Percentiles rank a stretch among this genome's conserved stretches.
Evolutionary conservation across 495 filamentous ascomycete species (phyloP).

Genomic region (Corynascus novoguineensis): DNA sequence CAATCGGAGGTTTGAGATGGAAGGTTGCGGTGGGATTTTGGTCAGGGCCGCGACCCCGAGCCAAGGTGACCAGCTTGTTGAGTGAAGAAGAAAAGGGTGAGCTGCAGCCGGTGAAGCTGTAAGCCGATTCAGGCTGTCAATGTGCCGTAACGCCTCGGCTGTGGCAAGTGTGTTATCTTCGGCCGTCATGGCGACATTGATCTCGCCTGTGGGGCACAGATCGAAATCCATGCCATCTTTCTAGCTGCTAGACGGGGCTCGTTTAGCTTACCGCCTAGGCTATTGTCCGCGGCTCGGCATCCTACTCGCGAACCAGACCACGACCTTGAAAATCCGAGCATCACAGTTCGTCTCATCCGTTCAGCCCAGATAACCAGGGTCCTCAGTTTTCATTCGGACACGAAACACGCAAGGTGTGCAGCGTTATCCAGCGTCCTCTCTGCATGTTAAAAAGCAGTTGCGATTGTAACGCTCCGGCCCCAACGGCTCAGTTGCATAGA

Average conservation of each 20-base stretch:
- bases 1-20: slow-evolving; percentile 15
- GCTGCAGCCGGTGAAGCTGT: slow-evolving; percentile 17
- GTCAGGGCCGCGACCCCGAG: neutral
- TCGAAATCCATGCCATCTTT: neutral
- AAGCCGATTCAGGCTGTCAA: slow-evolving; percentile 15
- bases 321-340: neutral
- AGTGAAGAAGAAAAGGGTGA: neutral
- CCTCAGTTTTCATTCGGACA: neutral
- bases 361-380: neutral
- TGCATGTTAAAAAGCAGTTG: neutral
- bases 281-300: neutral
- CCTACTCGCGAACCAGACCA: slow-evolving; percentile 1
- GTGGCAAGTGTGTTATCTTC: neutral
- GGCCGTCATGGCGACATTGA: slow-evolving; percentile 5
- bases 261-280: neutral
- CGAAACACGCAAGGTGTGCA: too few species aligned
- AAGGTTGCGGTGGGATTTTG: slow-evolving; percentile 11
- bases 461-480: slow-evolving; percentile 2
- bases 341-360: slow-evolving; percentile 6
- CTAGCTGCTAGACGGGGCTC: slow-evolving; percentile 1
- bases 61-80: neutral
- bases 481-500: slow-evolving; percentile 5
- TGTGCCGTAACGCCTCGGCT: neutral
- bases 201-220: neutral
- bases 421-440: neutral